Conservation (phyloP, 805 yeast species). For the Kluyveromyces aestuarii region DNA sequence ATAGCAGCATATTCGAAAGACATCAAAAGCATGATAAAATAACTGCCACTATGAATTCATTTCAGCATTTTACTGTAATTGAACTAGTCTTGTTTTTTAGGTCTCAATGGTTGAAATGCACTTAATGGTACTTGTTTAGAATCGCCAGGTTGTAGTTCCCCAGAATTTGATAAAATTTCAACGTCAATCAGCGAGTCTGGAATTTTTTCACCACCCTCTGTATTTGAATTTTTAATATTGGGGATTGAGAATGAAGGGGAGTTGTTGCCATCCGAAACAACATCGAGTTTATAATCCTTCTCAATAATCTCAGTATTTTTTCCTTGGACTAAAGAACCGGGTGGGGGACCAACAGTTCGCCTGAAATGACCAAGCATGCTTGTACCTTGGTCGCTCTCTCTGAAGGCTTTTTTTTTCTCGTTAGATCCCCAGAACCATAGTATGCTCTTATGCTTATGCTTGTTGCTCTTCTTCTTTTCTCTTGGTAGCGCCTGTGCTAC, state of each 20-base stretch:
- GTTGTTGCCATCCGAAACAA: not conserved
- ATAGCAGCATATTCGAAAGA: too few relatives aligned
- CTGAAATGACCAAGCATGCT: not conserved
- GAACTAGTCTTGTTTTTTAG: not conserved
- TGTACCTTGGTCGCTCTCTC: not conserved
- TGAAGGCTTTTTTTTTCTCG: not conserved
- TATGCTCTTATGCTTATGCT: conserved; percentile 14
- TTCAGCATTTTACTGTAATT: too few relatives aligned
- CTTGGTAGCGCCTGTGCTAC: conserved; percentile 21
- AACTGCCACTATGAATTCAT: too few relatives aligned
- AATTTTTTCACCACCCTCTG: not conserved
- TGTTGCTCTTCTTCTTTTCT: conserved; percentile 11
- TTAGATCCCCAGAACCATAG: conserved; percentile 21
- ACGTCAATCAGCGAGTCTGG: too few relatives aligned
- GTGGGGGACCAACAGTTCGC: not conserved
- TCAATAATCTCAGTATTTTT: not conserved
- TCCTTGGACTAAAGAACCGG: not conserved
- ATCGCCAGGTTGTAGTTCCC: not conserved
- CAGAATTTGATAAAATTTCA: too few relatives aligned
- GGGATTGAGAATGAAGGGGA: not conserved
- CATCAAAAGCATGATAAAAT: too few relatives aligned
- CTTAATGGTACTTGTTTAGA: not conserved
- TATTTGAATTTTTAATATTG: not conserved
- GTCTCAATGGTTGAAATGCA: not conserved
- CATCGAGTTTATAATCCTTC: not conserved